Base-by-base conservation (phyloP, 371 early-diverging fungal genomes). In the Circinella minor region DNA sequence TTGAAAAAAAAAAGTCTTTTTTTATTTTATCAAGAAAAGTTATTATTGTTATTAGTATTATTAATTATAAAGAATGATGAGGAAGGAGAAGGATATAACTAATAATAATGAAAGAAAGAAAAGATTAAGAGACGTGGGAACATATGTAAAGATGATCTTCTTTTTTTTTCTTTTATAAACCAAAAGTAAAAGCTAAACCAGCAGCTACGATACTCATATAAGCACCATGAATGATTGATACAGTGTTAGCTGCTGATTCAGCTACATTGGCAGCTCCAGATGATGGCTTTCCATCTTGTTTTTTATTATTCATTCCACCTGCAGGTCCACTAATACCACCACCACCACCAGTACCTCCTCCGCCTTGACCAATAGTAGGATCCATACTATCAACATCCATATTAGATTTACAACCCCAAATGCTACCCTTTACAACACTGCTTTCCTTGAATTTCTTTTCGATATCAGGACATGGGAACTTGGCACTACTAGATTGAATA, bases 321-420 rank as follows among this genome's bases (percentile, higher is more conserved):
- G 51, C 5, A 51, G 51, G 15, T 14, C 51, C 51, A 51, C 43
- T 11, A 43, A 6, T 43, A 49, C 64, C 64, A 6, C 64, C 27
- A 14, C 49, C 66, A 9, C 67, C 67, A 14, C 14, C 57, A 55
- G 51, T 20, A 6, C 68, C 49, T 17, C 57, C 55, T 8, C 1
- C 38, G 14, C 36, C 72, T 65, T 83, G 81, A 27, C 81, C 81
- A 17, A 83, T 71, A 1, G 83, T 83, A 54, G 83, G 83, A 0
- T 70, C 55, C 75, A 83, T 74, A 15, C 76, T 67, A 4, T 63
- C 68, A 48, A 74, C 74, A 20, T 79, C 71, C 74, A 83, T 75
- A 37, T 69, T 76, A n/a, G 83, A 73, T 20, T 79, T 47, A 68
- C 83, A 83, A 37, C 79, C 77, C 83, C 83, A 83, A 36, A 72